Base-by-base conservation (phyloP, 805 yeast genomes). In the Wickerhamomyces kurtzmanii region DNA sequence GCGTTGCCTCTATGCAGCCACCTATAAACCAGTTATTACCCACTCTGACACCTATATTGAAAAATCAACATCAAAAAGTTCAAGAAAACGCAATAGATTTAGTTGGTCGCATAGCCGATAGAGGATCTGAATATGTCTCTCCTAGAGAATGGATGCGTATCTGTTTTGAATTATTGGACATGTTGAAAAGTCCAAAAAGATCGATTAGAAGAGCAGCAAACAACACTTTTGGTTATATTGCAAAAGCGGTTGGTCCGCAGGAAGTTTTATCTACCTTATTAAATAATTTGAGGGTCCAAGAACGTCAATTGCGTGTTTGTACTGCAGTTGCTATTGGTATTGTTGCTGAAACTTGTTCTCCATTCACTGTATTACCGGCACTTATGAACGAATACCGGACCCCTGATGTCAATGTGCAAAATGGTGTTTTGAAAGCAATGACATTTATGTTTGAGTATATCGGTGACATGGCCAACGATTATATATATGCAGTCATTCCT, bases 91-190 rank as follows among this genome's bases (percentile, higher is more conserved):
- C 87, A 7, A 80, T 91, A 21, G 71, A 66, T 24, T 57, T 89
- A 12, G 78, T 91, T 15, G 96, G 96, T 3, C 61, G 72, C 28
- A 78, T 89, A 30, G 96, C 97, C 0, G 71, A 67, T 27, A 65
- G 71, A 24, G 87, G 82, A 8, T 76, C 94, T 1, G 93, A 83
- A 37, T 71, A 73, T 31, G 82, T 86, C 11, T 75, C 86, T 20
- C 94, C 95, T 3, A 74, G 84, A 36, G 99, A 91, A 53, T 91
- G 98, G 99, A 84, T 91, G 89, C 65, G 97, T 37, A 82, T 89
- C 15, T 83, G 96, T 45, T 85, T 83, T 52, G 96, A 87, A 44
- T 62, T 91, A 19, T 54, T 91, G 25, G 97, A 91, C 40, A 75
- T 89, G 75, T 64, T 91, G 33, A 85, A 84, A 46, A 78, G 94